Evolutionary conservation across 2,329 filamentous ascomycete genomes (phyloP).

Genomic region (Colletotrichum sidae): DNA sequence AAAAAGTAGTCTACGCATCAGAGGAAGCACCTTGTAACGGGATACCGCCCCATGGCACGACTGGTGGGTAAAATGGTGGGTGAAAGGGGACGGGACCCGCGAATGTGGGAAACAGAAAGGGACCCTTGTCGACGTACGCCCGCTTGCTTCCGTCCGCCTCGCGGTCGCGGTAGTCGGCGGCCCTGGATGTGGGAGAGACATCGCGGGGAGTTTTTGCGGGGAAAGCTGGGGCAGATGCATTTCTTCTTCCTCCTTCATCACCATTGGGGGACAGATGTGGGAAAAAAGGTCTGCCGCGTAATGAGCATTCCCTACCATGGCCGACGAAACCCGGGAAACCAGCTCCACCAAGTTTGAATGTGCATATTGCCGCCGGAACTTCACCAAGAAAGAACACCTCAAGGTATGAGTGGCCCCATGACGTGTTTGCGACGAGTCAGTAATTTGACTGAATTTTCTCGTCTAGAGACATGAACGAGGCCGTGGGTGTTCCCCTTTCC

Average conservation of each 20-base stretch:
- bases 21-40: too few species aligned
- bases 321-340: constrained; percentile 11
- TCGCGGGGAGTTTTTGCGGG: constrained; percentile 8
- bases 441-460: background rate
- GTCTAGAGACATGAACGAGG: constrained; percentile 22
- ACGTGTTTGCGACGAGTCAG: background rate
- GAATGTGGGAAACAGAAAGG: background rate
- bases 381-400: constrained; percentile 23
- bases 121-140: background rate
- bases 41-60: too few species aligned
- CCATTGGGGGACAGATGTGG: constrained; percentile 11
- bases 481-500: background rate
- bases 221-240: constrained; percentile 13
- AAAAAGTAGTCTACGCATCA: too few species aligned
- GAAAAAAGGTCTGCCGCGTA: constrained; percentile 9
- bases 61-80: too few species aligned
- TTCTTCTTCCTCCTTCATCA: constrained; percentile 14
- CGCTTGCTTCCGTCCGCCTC: too few species aligned
- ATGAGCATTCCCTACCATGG: background rate
- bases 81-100: too few species aligned
- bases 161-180: background rate
- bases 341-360: constrained; percentile 9
- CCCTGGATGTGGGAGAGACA: background rate
- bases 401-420: constrained; percentile 1
- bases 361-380: constrained; percentile 10